Percentiles rank a stretch among this genome's conserved stretches.
Conservation (phyloP, 1,139 yeast genomes). For the Saccharomyces hybrid region DNA sequence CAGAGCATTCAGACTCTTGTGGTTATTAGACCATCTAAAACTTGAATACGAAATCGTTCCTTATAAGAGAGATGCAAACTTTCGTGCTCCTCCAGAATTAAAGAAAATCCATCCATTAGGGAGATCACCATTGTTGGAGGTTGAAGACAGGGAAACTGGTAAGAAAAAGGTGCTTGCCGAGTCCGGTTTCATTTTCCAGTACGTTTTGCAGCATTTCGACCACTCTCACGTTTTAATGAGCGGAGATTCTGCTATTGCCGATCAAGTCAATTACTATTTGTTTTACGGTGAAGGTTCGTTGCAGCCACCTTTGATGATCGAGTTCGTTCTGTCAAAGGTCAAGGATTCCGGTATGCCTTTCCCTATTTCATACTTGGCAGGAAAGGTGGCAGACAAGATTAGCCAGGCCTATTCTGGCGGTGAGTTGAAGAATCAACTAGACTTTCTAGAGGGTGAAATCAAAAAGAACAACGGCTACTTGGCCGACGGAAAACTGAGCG, state of each 20-base stretch:
- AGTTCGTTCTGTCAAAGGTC: constrained; percentile 39
- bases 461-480: constrained; percentile 40
- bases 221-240: constrained; percentile 30
- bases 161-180: constrained; percentile 36
- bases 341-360: constrained; percentile 39
- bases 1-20: constrained; percentile 45
- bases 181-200: constrained; percentile 42
- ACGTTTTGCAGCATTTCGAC: constrained; percentile 39
- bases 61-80: constrained; percentile 40
- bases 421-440: constrained; percentile 38
- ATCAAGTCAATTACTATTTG: constrained; percentile 43
- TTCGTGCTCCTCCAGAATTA: constrained; percentile 37
- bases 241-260: constrained; percentile 31
- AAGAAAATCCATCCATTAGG: constrained; percentile 50
- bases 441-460: constrained; percentile 38
- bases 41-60: constrained; percentile 45
- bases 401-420: constrained; percentile 39
- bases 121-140: constrained; percentile 46
- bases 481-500: constrained; percentile 49
- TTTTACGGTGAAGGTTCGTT: constrained; percentile 54
- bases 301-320: constrained; percentile 41
- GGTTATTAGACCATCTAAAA: constrained; percentile 48
- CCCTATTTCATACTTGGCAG: constrained; percentile 39
- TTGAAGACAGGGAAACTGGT: constrained; percentile 38
- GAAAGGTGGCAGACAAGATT: constrained; percentile 37